Conservation (phyloP, 352 stramenopile genomes). For the Phytophthora tentaculata region DNA sequence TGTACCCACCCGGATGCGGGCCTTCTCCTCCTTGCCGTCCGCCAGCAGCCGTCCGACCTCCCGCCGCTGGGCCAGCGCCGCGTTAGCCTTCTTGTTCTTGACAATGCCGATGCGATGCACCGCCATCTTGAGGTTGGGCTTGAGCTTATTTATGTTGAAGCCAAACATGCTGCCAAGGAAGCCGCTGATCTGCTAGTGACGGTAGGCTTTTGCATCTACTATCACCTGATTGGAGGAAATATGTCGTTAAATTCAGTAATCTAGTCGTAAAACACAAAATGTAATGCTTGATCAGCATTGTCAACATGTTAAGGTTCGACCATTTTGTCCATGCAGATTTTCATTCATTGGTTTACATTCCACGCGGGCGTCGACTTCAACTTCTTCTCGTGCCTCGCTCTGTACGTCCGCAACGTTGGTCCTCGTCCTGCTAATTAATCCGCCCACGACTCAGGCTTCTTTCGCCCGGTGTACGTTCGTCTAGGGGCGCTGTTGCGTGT, state of each 20-base stretch:
- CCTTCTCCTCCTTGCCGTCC: constrained; percentile 94
- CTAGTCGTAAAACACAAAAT: too few relatives aligned
- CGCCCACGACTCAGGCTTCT: constrained; percentile 81
- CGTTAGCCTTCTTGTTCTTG: constrained; percentile 93
- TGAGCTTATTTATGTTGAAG: constrained; percentile 93
- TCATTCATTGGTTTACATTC: constrained; percentile 34
- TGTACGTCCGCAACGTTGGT: constrained; percentile 23
- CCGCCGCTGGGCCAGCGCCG: constrained; percentile 70
- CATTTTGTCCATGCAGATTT: constrained; percentile 19
- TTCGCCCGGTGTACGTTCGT: constrained; percentile 77
- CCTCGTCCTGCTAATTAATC: constrained; percentile 45
- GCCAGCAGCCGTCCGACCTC: constrained; percentile 83
- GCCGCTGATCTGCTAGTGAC: constrained; percentile 9
- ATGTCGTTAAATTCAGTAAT: neutral
- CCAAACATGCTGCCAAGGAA: constrained; percentile 67
- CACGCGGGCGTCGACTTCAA: constrained; percentile 23
- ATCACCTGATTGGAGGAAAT: constrained; percentile 7
- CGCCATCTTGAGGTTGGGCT: constrained; percentile 94
- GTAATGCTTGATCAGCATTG: too few relatives aligned
- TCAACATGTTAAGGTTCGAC: too few relatives aligned
- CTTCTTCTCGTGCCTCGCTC: constrained; percentile 17
- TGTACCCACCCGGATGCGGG: constrained; percentile 90
- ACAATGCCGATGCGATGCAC: constrained; percentile 90
- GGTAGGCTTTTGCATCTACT: neutral
- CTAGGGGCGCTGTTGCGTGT: constrained; percentile 36